A percentile compares a stretch with the other conserved stretches of the same genome.
Conservation (phyloP, 2,329 filamentous ascomycete genomes). For the Epichloe sp. region DNA sequence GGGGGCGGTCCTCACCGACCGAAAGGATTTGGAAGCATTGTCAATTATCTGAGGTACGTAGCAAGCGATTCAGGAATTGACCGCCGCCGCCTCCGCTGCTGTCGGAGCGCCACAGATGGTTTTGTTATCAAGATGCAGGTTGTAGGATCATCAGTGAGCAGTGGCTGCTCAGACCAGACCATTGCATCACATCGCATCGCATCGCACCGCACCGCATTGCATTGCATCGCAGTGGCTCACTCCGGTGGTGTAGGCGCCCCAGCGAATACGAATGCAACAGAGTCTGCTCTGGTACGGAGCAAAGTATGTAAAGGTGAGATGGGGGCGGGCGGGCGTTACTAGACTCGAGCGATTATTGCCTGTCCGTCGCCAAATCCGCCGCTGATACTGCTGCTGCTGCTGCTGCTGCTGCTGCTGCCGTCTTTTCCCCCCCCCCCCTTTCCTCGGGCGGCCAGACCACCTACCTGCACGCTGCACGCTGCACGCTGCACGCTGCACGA, state of each 20-base stretch:
- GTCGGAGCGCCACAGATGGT: slow-evolving; percentile 1
- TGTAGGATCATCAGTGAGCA: background rate
- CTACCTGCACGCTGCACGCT: background rate
- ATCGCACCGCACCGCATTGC: background rate
- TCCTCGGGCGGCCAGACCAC: background rate
- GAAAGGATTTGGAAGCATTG: background rate
- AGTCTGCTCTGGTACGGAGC: background rate
- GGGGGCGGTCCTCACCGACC: background rate
- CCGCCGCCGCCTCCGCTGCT: background rate
- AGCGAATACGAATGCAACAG: slow-evolving; percentile 1
- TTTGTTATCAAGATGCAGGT: background rate
- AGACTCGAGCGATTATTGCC: background rate
- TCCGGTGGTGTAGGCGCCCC: background rate
- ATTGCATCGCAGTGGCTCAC: background rate
- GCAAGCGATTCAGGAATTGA: background rate
- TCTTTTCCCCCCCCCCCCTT: too few species aligned
- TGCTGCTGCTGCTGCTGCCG: background rate
- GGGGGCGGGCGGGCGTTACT: background rate
- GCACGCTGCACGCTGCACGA: background rate
- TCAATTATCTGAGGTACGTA: too few species aligned
- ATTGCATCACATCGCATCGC: background rate
- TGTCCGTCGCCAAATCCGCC: background rate
- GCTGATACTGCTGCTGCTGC: background rate
- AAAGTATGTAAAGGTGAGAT: background rate
- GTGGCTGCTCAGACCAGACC: background rate